phyloP scores from a whole-genome alignment of 1,284 basidiomycete species.

The Xerocomus amazonicus region DNA sequence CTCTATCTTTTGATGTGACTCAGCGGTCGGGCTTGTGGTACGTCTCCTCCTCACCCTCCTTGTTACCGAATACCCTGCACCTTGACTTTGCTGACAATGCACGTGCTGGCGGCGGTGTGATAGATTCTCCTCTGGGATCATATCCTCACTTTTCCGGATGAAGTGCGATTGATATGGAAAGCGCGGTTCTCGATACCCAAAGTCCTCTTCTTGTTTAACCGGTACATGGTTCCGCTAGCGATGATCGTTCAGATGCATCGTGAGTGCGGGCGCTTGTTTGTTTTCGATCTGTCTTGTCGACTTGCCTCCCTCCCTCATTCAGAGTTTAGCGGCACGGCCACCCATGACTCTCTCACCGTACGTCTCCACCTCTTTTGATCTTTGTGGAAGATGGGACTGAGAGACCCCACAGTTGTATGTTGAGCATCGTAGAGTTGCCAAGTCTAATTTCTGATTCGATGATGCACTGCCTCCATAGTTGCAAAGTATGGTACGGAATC shows the following conservation, averaged over 20 bases:
- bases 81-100: too few species aligned
- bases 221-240: constrained; percentile 42
- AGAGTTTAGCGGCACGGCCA: constrained; percentile 28
- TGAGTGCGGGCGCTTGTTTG: constrained; percentile 16
- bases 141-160: constrained; percentile 42
- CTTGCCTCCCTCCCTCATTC: background rate
- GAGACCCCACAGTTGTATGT: constrained; percentile 16
- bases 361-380: constrained; percentile 1
- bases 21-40: constrained; percentile 27
- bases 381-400: background rate
- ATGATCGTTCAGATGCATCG: constrained; percentile 39
- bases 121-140: constrained; percentile 50
- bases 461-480: constrained; percentile 26
- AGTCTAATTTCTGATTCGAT: constrained; percentile 3
- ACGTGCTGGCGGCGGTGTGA: background rate
- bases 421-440: background rate
- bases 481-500: constrained; percentile 35
- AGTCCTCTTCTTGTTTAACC: constrained; percentile 43
- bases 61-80: background rate
- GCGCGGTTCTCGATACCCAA: constrained; percentile 41
- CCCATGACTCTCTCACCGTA: constrained; percentile 16
- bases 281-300: too few species aligned
- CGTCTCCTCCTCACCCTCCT: constrained; percentile 1
- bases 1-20: background rate
- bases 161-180: constrained; percentile 45